Base-by-base conservation (phyloP, 495 filamentous ascomycete species). In the Tricharina praecox region DNA sequence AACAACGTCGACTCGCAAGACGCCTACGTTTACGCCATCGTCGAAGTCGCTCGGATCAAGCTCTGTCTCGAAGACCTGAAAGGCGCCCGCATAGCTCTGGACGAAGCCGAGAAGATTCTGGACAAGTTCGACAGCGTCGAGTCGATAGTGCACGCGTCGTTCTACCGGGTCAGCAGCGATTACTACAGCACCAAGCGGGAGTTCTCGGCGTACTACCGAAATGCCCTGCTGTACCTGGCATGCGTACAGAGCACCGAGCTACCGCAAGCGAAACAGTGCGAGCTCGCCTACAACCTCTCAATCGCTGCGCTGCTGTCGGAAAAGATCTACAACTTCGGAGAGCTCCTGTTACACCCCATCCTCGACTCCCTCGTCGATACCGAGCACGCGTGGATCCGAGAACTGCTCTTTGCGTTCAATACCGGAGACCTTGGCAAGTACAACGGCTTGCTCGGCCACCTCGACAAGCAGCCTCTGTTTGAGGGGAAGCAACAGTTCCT, bases 301-400 rank as follows among this genome's bases (percentile, higher is more conserved):
- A 78, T 99, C 38, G 86, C 92, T 16, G 90, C 90, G 10, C 72
- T 99, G 8, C 80, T 94, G 26, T 93, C 85, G 42, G 84, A 87
- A 61, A 77, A 74, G 51, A 96, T 96, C 68, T 96, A 96, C 73
- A 99, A 96, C 72, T 99, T 99, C 52, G 90, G 90, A 64, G 90
- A 99, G 70, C 84, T 99, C 3, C 78, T 99, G 18, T 76, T 96
- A 49, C 90, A 99, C 67, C 92, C 90, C 4, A 92, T 99, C 58
- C 78, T 96, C 47, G 80, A 94, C 59, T 77, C 82, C 4, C 72
- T 99, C 45, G 45, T 54, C 28, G 52, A 55, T 7, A 64, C 66
- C 4, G 63, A 72, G 23, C 61, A 68, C 52, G 70, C 66, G 36
- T 99, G 90, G 90, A 76, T 99, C 23, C 80, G 82, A 46, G 82